phyloP scores from a whole-genome alignment of 2,329 filamentous ascomycete genomes.

The Apiospora saccharicola region DNA sequence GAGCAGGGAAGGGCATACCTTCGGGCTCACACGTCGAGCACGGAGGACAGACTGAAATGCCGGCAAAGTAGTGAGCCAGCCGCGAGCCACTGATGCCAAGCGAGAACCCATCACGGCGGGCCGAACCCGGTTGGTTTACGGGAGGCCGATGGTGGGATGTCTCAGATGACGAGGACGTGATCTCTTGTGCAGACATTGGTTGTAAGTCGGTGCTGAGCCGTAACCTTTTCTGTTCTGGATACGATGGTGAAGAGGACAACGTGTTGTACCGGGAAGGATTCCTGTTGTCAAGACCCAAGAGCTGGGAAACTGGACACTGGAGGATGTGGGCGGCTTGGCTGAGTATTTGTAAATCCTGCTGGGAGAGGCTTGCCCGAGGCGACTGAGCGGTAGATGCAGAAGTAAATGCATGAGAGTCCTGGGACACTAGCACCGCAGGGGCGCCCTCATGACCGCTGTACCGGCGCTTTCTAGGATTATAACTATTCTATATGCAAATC shows the following conservation, averaged over 20 bases:
- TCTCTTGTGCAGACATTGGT: constrained; percentile 37
- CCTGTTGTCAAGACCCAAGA: constrained; percentile 44
- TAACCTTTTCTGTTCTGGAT: constrained; percentile 36
- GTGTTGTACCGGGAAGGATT: constrained; percentile 38
- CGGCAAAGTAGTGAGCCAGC: constrained; percentile 44
- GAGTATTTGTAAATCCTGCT: constrained; percentile 44
- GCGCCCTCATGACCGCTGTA: constrained; percentile 49
- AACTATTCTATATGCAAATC: constrained; percentile 46
- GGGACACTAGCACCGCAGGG: constrained; percentile 45
- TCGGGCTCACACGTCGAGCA: constrained; percentile 44
- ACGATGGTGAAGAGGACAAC: constrained; percentile 44
- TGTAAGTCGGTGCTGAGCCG: constrained; percentile 39
- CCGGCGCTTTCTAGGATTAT: constrained; percentile 54
- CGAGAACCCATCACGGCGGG: constrained; percentile 30
- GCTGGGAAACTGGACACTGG: constrained; percentile 38
- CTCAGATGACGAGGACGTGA: constrained; percentile 31
- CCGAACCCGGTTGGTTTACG: constrained; percentile 30
- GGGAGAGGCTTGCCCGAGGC: constrained; percentile 35
- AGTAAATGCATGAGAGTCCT: constrained; percentile 40
- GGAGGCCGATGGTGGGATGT: constrained; percentile 30
- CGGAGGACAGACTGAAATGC: constrained; percentile 46
- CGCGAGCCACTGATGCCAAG: constrained; percentile 40
- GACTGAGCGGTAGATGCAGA: constrained; percentile 37
- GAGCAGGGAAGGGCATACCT: constrained; percentile 40
- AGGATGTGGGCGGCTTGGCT: constrained; percentile 45